A percentile compares a stretch with the other conserved stretches of the same genome.
Conservation (phyloP, 768 basidiomycete genomes). For the Punctularia strigosozonata region DNA sequence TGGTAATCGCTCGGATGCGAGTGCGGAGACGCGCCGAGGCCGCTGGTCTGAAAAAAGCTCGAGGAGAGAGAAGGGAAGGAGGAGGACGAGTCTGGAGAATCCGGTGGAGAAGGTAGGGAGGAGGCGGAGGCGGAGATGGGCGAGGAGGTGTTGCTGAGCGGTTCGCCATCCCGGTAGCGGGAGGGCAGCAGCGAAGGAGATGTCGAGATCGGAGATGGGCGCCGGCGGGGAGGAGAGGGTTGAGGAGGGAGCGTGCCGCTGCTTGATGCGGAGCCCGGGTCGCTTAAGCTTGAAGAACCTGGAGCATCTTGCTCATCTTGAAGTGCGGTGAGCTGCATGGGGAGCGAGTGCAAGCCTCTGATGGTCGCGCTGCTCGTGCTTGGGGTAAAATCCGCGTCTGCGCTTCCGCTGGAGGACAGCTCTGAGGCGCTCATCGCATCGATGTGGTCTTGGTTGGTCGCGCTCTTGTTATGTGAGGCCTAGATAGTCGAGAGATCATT, state of each 20-base stretch:
- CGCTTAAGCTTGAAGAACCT: too few relatives aligned
- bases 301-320: too few relatives aligned
- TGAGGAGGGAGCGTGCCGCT: too few relatives aligned
- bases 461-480: too few relatives aligned
- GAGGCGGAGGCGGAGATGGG: not conserved
- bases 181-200: slow-evolving; percentile 1
- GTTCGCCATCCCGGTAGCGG: too few relatives aligned
- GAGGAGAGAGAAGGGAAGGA: slow-evolving; percentile 65
- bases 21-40: slow-evolving; percentile 53
- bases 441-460: too few relatives aligned
- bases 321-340: too few relatives aligned
- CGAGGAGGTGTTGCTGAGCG: not conserved
- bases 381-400: not conserved
- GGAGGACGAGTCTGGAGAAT: slow-evolving; percentile 48
- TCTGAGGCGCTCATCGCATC: too few relatives aligned
- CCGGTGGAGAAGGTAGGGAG: slow-evolving; percentile 42
- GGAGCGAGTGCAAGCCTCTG: not conserved
- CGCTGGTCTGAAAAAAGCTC: slow-evolving; percentile 71
- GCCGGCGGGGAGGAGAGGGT: slow-evolving; percentile 10
- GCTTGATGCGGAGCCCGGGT: too few relatives aligned
- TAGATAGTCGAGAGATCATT: too few relatives aligned
- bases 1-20: slow-evolving; percentile 29
- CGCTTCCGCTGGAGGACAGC: too few relatives aligned
- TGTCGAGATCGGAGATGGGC: slow-evolving; percentile 3
- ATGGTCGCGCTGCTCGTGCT: slow-evolving; percentile 1